phyloP scores from a whole-genome alignment of 1,139 yeast species.

The Kodamaea sp. region DNA sequence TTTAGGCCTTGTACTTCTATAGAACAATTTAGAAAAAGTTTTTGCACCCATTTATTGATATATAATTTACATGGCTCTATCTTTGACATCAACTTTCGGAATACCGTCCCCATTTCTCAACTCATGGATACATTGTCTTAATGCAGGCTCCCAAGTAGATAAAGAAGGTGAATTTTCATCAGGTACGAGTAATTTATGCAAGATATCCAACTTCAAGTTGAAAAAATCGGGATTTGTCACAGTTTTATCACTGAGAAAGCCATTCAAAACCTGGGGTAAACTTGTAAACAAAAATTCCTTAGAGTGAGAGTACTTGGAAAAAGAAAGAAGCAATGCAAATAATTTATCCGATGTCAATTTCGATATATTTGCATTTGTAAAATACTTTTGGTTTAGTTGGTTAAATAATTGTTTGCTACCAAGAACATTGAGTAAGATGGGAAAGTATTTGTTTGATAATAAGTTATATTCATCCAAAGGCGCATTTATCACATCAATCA shows the following conservation, averaged over 20 bases:
- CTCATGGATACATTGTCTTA: constrained; percentile 19
- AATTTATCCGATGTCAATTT: constrained; percentile 26
- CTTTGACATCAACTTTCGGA: constrained; percentile 5
- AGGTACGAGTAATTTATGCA: constrained; percentile 25
- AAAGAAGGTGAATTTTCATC: constrained; percentile 10
- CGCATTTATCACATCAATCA: constrained; percentile 14
- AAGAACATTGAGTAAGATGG: constrained; percentile 29
- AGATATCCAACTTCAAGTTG: constrained; percentile 20
- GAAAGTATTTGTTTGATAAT: constrained; percentile 21
- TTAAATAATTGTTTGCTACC: constrained; percentile 19
- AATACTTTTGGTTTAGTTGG: constrained; percentile 13
- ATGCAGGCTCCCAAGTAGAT: constrained; percentile 26
- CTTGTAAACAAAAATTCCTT: constrained; percentile 23
- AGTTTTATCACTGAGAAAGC: constrained; percentile 8
- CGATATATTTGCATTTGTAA: constrained; percentile 19
- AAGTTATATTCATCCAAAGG: constrained; percentile 19
- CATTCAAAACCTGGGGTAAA: constrained; percentile 26
- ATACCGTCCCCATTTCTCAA: constrained; percentile 25
- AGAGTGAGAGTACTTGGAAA: constrained; percentile 25
- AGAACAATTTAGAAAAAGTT: too few relatives aligned
- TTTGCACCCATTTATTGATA: neutral
- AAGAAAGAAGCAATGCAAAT: constrained; percentile 20
- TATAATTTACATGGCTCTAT: neutral
- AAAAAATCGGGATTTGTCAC: constrained; percentile 7
- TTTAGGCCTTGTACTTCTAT: too few relatives aligned